Base-by-base conservation (phyloP, 1,284 basidiomycete genomes). In the Polyporus tsugae region DNA sequence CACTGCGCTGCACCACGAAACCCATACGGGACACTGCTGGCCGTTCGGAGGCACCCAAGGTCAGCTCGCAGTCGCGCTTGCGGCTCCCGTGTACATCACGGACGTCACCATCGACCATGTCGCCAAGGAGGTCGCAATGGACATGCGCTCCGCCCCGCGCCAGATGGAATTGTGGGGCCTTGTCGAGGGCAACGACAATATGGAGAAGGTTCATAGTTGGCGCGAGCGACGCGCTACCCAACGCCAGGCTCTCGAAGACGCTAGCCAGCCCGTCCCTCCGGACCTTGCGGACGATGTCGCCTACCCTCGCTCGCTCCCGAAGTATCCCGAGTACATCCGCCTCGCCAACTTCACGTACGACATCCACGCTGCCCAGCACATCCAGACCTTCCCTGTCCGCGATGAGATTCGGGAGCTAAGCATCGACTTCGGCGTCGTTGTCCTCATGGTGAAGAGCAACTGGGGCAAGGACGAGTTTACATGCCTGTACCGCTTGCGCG, bases 31-130 rank as follows among this genome's bases (percentile, higher is more conserved):
- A 2, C 88, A 92, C 71, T 99, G 97, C 81, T 99, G 97, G 97
- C 94, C 97, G 2, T 95, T 99, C 81, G 82, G 81, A 2, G 96
- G 96, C 0, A 76, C 83, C 6, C 79, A 87, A 59, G 97, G 96
- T 3, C 91, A 94, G 75, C 82, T 99, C 1, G 96, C 94, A 5
- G 90, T 99, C 53, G 84, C 86, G 60, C 89, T 99, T 22, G 89
- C 91, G 1, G 85, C 87, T 6, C 89, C 89, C 2, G 87, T 91
- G 9, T 84, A 87, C 63, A 86, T 97, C 52, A 87, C 89, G 2
- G 92, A 94, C 71, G 81, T 99, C 65, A 94, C 94, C 13, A 87
- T 99, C 72, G 97, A 99, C 77, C 97, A 99, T 79, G 89, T 94
- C 42, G 85, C 95, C 7, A 84, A 82, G 69, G 93, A 95, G 70